Conservation (phyloP, 2,329 filamentous ascomycete species). For the Penicillium janthinellum region DNA sequence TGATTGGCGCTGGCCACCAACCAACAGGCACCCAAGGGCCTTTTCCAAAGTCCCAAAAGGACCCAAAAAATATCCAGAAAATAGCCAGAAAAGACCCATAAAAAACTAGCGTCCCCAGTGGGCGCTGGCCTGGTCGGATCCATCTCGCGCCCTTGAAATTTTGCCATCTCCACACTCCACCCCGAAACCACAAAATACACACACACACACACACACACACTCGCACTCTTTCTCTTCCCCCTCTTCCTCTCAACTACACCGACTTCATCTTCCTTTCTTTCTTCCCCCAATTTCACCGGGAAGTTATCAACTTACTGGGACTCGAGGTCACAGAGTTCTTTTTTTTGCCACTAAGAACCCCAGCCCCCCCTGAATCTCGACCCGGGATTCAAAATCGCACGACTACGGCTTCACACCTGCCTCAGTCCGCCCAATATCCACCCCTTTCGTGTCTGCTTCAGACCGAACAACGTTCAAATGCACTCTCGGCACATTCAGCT, state of each 20-base stretch:
- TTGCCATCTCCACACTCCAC: not conserved
- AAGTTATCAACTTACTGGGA: not conserved
- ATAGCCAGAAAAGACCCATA: not conserved
- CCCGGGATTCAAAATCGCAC: slow-evolving; percentile 1
- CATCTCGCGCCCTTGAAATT: slow-evolving; percentile 6
- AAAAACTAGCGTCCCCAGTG: not conserved
- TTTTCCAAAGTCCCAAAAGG: not conserved
- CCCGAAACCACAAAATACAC: slow-evolving; percentile 2
- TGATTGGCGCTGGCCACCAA: slow-evolving; percentile 2
- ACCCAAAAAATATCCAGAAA: not conserved
- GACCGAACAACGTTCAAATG: slow-evolving; percentile 47
- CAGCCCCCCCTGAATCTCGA: not conserved
- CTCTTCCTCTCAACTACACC: not conserved
- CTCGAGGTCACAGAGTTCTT: not conserved
- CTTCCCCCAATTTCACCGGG: not conserved
- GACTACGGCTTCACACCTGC: not conserved
- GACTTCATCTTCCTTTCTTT: not conserved
- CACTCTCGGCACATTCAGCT: slow-evolving; percentile 42
- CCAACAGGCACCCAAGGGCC: not conserved
- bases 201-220: not conserved
- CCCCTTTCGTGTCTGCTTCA: slow-evolving; percentile 19
- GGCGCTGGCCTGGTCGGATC: not conserved
- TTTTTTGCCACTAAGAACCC: not conserved
- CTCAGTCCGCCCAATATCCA: not conserved
- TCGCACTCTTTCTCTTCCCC: not conserved